A percentile compares a stretch with the other conserved stretches of the same genome.
These are phyloP conservation scores for Heritiera fomes DNA, from an alignment of 345 rosid species.

Conservation along the genomic window DNA sequence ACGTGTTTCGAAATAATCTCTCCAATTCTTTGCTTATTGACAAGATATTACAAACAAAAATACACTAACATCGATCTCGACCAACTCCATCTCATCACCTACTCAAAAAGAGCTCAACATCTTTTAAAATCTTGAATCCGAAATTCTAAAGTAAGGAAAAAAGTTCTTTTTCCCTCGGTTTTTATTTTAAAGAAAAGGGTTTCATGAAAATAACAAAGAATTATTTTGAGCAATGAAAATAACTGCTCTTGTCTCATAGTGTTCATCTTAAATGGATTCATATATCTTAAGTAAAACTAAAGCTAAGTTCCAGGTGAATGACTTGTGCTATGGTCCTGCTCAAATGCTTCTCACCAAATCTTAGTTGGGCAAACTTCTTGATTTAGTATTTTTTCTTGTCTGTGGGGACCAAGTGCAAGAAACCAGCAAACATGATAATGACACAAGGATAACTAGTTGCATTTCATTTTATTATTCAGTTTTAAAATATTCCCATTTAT, in stretches of 20 bases:
- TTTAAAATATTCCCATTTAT: not conserved
- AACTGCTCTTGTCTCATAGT: slow-evolving; percentile 2
- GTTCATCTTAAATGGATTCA: slow-evolving; percentile 13
- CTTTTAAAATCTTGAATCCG: not conserved
- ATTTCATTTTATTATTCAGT: not conserved
- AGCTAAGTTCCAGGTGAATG: not conserved
- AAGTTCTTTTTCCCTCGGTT: not conserved
- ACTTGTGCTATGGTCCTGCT: slow-evolving; percentile 2
- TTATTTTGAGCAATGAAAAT: not conserved
- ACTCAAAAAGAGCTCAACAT: too few species aligned
- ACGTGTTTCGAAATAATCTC: too few species aligned
- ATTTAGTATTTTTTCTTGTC: not conserved
- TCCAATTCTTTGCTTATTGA: too few species aligned
- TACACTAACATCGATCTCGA: too few species aligned
- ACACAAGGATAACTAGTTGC: not conserved
- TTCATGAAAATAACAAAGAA: not conserved
- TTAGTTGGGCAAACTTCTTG: slow-evolving; percentile 1
- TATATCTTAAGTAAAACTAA: not conserved
- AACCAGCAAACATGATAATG: slow-evolving; percentile 3
- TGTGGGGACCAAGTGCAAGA: slow-evolving; percentile 20
- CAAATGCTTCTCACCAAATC: slow-evolving; percentile 17
- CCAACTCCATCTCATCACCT: too few species aligned
- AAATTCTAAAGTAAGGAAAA: not conserved
- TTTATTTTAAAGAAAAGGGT: not conserved
- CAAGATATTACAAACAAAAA: too few species aligned